A percentile compares a stretch with the other conserved stretches of the same genome.
Conservation (phyloP, 345 rosid species). For the Euphorbia tirucalli region DNA sequence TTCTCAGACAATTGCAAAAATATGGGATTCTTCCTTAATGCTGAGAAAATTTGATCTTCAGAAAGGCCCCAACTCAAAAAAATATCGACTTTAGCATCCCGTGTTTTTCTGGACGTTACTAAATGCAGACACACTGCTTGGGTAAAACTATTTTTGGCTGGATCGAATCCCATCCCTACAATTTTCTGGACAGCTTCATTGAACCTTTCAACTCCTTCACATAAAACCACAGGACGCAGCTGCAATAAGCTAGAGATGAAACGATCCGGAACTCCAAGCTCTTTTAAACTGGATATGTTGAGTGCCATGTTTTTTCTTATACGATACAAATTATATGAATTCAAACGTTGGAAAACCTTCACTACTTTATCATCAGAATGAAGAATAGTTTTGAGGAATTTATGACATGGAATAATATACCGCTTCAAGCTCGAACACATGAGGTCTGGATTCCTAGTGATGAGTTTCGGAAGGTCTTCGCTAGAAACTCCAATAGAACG, state of each 20-base stretch:
- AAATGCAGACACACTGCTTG: constrained; percentile 22
- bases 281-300: too few relatives aligned
- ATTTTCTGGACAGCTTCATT: constrained; percentile 19
- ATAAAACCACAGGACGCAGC: too few relatives aligned
- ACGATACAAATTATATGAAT: too few relatives aligned
- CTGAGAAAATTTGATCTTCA: constrained; percentile 12
- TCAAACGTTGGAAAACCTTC: too few relatives aligned
- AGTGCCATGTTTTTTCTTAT: too few relatives aligned
- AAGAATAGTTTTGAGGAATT: not conserved
- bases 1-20: not conserved
- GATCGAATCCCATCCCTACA: constrained; percentile 32
- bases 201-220: constrained; percentile 12
- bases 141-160: constrained; percentile 21
- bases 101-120: constrained; percentile 5
- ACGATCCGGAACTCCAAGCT: too few relatives aligned
- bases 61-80: constrained; percentile 31
- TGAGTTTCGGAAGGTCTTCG: not conserved
- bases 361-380: not conserved
- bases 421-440: not conserved
- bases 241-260: too few relatives aligned
- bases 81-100: constrained; percentile 19
- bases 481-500: constrained; percentile 10
- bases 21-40: constrained; percentile 34
- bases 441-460: not conserved
- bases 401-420: not conserved